Base-by-base conservation (phyloP, 176 grass and related monocot genomes). In the Rhynchospora tenuis region DNA sequence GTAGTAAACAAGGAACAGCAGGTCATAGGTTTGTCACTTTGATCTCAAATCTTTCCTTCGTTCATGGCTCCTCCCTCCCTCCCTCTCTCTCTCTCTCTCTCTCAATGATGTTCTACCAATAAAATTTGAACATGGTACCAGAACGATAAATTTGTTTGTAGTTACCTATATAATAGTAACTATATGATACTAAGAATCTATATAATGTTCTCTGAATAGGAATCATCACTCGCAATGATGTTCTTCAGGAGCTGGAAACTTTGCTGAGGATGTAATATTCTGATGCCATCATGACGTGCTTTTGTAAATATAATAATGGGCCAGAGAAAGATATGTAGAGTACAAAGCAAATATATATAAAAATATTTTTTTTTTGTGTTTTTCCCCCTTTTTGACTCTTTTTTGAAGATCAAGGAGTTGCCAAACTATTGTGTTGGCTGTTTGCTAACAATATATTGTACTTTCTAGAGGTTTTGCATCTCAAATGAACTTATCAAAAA, bases 151-250 rank as follows among this genome's bases (percentile, higher is more conserved):
- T 29, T 17, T 28, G 15, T 28, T 75, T 29, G 10, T n/a, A n/a
- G n/a, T n/a, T 76, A 54, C 24, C 55, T 54, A 9, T 77, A 16
- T 31, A 76, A 31, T 55, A 52, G 47, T 52, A 56, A 19, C 26
- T 77, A 17, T 56, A 56, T 77, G 50, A 77, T 29, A 77, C 14
- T 76, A 31, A 55, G 11, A 55, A 55, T 14, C 73, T 55, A 54
- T 51, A 16, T 56, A 55, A 50, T 7, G 64, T 64, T 43, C 17
- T 78, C 55, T 87, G 76, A 50, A 88, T 88, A 95, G 96, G 96
- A 79, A 95, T 99, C 85, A 77, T 99, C 77, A 93, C 93, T 66
- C 93, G 89, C 55, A 88, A 70, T 44, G 96, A 93, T 84, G 88
- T 99, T 83, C 91, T 95, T 38, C 87, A 86, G 9, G 91, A 85